Evolutionary conservation across 2,329 filamentous ascomycete genomes (phyloP).

Genomic region (Zymoseptoria ardabiliae): DNA sequence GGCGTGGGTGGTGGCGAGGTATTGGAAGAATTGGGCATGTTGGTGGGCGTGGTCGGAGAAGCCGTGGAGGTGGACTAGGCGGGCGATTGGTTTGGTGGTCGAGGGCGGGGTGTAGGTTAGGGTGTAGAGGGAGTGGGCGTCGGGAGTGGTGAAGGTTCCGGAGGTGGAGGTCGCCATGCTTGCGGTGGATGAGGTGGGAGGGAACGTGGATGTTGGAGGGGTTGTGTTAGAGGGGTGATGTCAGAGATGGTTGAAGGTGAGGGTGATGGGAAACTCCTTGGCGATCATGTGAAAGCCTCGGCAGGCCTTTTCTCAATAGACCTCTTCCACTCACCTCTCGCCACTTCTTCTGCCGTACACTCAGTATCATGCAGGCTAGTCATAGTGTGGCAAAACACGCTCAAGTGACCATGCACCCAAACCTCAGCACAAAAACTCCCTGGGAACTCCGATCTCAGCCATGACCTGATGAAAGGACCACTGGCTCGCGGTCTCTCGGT

Average conservation of each 20-base stretch:
- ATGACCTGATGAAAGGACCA: too few species aligned
- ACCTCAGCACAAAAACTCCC: too few species aligned
- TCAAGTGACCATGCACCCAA: too few species aligned
- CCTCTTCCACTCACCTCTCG: too few species aligned
- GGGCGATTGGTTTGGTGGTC: constrained; percentile 56
- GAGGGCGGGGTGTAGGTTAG: constrained; percentile 48
- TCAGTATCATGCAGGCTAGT: too few species aligned
- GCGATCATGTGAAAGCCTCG: not conserved
- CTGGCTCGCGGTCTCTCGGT: too few species aligned
- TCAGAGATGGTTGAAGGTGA: not conserved
- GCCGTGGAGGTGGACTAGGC: constrained; percentile 77
- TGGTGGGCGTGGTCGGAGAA: constrained; percentile 77
- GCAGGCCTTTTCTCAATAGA: too few species aligned
- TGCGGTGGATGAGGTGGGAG: not conserved
- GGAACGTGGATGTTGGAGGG: not conserved
- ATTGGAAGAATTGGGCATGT: constrained; percentile 67
- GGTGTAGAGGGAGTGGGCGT: constrained; percentile 51
- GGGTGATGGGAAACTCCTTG: too few species aligned
- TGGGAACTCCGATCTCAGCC: too few species aligned
- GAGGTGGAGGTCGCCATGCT: constrained; percentile 20
- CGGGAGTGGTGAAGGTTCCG: constrained; percentile 43
- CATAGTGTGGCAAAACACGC: too few species aligned
- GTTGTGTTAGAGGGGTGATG: not conserved
- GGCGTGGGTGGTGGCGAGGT: constrained; percentile 56
- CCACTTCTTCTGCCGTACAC: too few species aligned